phyloP scores from a whole-genome alignment of 257 asterid genomes.

The Fraxinus anomala region DNA sequence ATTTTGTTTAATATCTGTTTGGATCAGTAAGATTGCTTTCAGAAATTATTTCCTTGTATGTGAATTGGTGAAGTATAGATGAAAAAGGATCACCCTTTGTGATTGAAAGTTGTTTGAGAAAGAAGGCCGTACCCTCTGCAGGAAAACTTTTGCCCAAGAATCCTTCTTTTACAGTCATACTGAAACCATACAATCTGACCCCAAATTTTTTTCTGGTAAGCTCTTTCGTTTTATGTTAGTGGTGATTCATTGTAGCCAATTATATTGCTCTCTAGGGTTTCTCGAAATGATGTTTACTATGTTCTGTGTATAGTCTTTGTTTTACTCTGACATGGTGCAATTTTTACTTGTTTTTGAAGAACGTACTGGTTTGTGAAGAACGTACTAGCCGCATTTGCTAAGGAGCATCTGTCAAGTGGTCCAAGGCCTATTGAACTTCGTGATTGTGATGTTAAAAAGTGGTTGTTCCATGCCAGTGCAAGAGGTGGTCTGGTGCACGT shows the following conservation, averaged over 20 bases:
- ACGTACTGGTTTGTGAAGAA: slow-evolving; percentile 20
- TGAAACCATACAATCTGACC: neutral
- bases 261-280: neutral
- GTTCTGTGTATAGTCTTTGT: neutral
- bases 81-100: neutral
- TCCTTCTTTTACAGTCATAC: slow-evolving; percentile 12
- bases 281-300: neutral
- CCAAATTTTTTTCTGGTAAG: slow-evolving; percentile 18
- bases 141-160: neutral
- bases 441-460: neutral
- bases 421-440: neutral
- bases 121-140: slow-evolving; percentile 7
- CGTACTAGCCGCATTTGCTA: neutral
- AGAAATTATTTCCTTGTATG: neutral
- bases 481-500: neutral
- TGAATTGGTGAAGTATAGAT: neutral
- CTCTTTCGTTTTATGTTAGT: slow-evolving; percentile 3
- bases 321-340: neutral
- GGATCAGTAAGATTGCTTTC: too few species aligned
- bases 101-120: neutral
- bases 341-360: slow-evolving; percentile 21
- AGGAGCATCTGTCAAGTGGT: neutral
- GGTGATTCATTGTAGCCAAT: neutral
- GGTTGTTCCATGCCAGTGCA: neutral
- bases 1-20: too few species aligned